Evolutionary conservation across 2,329 filamentous ascomycete species (phyloP), one percentile per base, ranked within the genome.

Genomic region (Dactylellina haptotyla): DNA sequence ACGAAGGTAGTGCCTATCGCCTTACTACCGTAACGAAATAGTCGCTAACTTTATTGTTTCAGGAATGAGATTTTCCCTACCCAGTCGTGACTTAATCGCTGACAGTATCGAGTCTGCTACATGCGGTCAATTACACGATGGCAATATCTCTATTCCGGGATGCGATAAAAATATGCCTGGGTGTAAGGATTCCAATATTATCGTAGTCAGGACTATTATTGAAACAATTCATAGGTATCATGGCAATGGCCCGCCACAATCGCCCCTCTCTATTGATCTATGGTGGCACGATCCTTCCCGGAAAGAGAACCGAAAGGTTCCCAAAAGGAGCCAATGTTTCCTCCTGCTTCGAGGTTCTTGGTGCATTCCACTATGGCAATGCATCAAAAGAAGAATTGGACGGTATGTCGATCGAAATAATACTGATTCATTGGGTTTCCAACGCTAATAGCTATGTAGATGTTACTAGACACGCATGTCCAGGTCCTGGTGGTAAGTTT

Each of bases 81-180:
- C 97, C 80, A 91, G 90, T 1, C 87, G 93, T 71, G 93, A 98
- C 79, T 88, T 97, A 76, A 97, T 98, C 76, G 93, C 93, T 75
- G 93, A 98, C 82, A 93, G 89, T 77, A 93, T 97, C 79, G 94
- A 98, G 83, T 75, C 63, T 30, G 77, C 76, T 39, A 97, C 93
- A 0, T 94, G 90, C 80, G 94, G 91, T 3, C 93, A 97, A 80
- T 90, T 90, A 77, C 92, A 97, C 81, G 94, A 97, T 80, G 94
- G 93, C 69, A 96, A 93, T 81, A 93, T 97, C 80, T 89, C 91
- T 28, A 94, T 97, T 77, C 93, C 94, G 0, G 93, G 93, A 9
- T 97, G 93, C 80, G 93, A 97, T 83, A 97, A 97, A 86, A 97
- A 97, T 81, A 97, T 97, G 94, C 93, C 93, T 0, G 93, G 93